These are phyloP conservation scores for Teratosphaeria pseudoeucalypti DNA, from an alignment of 2,329 filamentous ascomycete genomes.

Conservation along the genomic window DNA sequence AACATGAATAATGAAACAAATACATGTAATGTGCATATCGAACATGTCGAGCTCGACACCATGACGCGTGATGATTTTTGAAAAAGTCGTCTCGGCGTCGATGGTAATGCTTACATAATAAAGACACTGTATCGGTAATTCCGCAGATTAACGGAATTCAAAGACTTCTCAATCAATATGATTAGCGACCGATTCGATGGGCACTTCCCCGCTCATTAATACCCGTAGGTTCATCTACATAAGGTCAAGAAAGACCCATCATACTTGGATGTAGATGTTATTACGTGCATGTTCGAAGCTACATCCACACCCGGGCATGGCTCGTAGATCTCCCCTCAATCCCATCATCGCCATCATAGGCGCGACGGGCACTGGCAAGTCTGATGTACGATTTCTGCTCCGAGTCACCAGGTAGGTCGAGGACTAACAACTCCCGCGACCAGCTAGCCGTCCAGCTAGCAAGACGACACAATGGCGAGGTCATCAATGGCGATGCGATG, in stretches of 20 bases:
- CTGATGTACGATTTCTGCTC: slow-evolving; percentile 51
- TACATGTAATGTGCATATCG: too few species aligned
- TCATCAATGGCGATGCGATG: slow-evolving; percentile 97
- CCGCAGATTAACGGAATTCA: neutral
- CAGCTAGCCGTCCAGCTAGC: slow-evolving; percentile 87
- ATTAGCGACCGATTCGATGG: neutral
- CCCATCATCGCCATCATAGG: slow-evolving; percentile 72
- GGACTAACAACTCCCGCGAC: slow-evolving; percentile 31
- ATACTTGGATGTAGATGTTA: neutral
- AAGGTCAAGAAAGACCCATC: too few species aligned
- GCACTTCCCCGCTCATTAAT: neutral
- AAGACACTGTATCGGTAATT: neutral
- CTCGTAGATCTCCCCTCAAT: neutral
- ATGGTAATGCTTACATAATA: too few species aligned
- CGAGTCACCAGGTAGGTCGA: neutral
- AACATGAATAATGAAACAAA: too few species aligned
- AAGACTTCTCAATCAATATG: neutral
- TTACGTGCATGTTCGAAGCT: neutral
- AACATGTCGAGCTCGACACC: too few species aligned
- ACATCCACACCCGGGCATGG: neutral
- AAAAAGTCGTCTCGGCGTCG: too few species aligned
- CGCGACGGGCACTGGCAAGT: slow-evolving; percentile 88
- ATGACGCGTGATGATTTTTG: too few species aligned
- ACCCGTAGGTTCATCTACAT: too few species aligned
- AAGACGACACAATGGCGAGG: slow-evolving; percentile 71